Percentiles rank a stretch among this genome's conserved stretches.
Evolutionary conservation across 768 basidiomycete genomes (phyloP).

Genomic region (Pholiota conissans): DNA sequence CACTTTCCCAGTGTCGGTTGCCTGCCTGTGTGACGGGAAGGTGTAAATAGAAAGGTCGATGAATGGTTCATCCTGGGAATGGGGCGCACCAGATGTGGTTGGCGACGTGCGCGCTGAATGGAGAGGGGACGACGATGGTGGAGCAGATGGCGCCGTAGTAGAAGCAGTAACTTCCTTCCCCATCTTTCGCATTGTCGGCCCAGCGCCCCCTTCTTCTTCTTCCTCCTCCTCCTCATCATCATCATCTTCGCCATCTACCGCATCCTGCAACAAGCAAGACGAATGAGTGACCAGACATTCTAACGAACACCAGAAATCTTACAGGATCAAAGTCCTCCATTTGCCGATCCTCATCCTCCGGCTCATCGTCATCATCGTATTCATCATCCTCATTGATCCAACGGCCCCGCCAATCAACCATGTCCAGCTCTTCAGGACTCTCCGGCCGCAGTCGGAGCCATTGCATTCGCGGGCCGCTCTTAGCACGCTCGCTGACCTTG

Average conservation of each 20-base stretch:
- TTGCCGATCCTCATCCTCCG: slow-evolving; percentile 70
- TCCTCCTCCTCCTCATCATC: slow-evolving; percentile 67
- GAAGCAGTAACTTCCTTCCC: slow-evolving; percentile 14
- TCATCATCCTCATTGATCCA: slow-evolving; percentile 74
- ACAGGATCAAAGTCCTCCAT: slow-evolving; percentile 91
- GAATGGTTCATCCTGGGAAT: slow-evolving; percentile 40
- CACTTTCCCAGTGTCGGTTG: slow-evolving; percentile 39
- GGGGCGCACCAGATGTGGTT: slow-evolving; percentile 45
- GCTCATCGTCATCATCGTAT: slow-evolving; percentile 68
- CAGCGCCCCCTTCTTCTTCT: slow-evolving; percentile 46
- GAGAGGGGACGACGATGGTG: slow-evolving; percentile 39
- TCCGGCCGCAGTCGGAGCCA: slow-evolving; percentile 92
- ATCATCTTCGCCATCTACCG: slow-evolving; percentile 52
- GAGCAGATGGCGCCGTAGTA: slow-evolving; percentile 13
- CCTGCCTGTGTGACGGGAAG: slow-evolving; percentile 28
- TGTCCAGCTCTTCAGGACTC: slow-evolving; percentile 75
- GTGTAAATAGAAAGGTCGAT: slow-evolving; percentile 28
- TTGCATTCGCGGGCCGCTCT: slow-evolving; percentile 94
- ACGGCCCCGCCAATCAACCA: slow-evolving; percentile 87
- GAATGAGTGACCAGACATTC: not conserved
- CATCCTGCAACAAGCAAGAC: slow-evolving; percentile 38
- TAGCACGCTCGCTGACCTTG: slow-evolving; percentile 93
- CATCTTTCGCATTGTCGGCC: slow-evolving; percentile 24
- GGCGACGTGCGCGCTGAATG: slow-evolving; percentile 54
- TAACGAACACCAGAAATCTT: slow-evolving; percentile 22